A percentile compares a stretch with the other conserved stretches of the same genome.
Evolutionary conservation across 805 yeast genomes (phyloP).

Genomic region (Teunomyces panamensis): DNA sequence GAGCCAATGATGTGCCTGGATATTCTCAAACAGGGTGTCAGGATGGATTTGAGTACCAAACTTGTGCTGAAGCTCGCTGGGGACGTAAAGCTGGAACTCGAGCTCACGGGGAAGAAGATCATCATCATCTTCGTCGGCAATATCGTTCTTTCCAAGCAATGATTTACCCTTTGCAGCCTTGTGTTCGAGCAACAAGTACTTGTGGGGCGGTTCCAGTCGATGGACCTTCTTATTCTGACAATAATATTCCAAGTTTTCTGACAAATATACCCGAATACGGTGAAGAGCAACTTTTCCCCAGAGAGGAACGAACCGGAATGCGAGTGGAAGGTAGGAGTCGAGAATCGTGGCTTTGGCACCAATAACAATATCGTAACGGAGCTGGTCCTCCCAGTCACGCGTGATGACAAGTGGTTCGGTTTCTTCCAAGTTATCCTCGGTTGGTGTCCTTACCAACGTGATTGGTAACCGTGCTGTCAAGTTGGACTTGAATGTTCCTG

Average conservation of each 20-base stretch:
- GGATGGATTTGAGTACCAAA: constrained; percentile 62
- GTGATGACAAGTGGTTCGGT: constrained; percentile 90
- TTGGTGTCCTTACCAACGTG: constrained; percentile 68
- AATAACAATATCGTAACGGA: constrained; percentile 85
- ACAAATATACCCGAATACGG: constrained; percentile 76
- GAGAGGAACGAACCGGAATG: constrained; percentile 78
- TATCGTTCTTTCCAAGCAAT: constrained; percentile 42
- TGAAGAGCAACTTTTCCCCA: constrained; percentile 81
- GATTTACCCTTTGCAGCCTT: constrained; percentile 55
- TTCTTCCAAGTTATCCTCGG: constrained; percentile 78
- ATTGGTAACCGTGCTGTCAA: constrained; percentile 63
- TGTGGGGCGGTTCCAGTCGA: constrained; percentile 84
- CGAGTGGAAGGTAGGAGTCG: constrained; percentile 79
- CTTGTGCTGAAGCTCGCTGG: constrained; percentile 58
- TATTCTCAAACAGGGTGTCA: constrained; percentile 74
- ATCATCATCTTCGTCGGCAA: constrained; percentile 29
- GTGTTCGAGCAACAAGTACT: constrained; percentile 77
- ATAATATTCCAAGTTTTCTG: constrained; percentile 89
- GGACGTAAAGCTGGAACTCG: constrained; percentile 84
- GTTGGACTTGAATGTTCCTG: constrained; percentile 84
- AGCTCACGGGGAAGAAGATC: constrained; percentile 74
- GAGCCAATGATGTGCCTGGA: constrained; percentile 94
- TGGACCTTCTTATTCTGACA: constrained; percentile 86
- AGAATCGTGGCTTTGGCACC: constrained; percentile 86
- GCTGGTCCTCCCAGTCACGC: constrained; percentile 90